phyloP scores from a whole-genome alignment of 768 basidiomycete species.

The Amanita phalloides region DNA sequence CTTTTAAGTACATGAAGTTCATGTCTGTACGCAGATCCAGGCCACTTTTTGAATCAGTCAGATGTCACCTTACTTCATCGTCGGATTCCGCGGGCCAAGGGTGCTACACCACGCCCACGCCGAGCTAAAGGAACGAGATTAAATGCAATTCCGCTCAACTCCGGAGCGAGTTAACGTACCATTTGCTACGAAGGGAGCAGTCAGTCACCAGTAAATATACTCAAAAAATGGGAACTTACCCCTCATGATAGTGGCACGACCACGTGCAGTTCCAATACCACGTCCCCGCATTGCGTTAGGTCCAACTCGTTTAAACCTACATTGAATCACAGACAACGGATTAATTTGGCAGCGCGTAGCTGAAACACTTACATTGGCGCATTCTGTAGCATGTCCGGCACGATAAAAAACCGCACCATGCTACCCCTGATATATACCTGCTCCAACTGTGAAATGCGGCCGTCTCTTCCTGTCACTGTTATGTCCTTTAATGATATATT shows the following conservation, averaged over 20 bases:
- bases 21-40: neutral
- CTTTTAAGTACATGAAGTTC: neutral
- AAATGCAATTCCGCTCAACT: neutral
- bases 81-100: conserved; percentile 70
- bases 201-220: neutral
- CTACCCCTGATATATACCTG: conserved; percentile 98
- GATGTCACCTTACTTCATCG: conserved; percentile 30
- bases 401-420: conserved; percentile 98
- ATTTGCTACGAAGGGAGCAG: conserved; percentile 44
- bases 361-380: conserved; percentile 79
- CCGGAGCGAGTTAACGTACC: conserved; percentile 31
- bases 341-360: neutral
- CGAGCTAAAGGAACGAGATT: conserved; percentile 42
- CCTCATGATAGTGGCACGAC: conserved; percentile 96
- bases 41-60: neutral
- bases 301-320: conserved; percentile 98
- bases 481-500: conserved; percentile 96
- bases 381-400: conserved; percentile 98
- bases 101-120: conserved; percentile 73
- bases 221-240: conserved; percentile 39
- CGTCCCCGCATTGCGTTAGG: conserved; percentile 98
- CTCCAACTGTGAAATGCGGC: conserved; percentile 96
- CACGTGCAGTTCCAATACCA: conserved; percentile 98
- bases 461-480: conserved; percentile 96
- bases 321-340: neutral